These are phyloP conservation scores for Rhytidiadelphus loreus DNA, from an alignment of 225 moss, liverwort and hornwort species.

Conservation along the genomic window DNA sequence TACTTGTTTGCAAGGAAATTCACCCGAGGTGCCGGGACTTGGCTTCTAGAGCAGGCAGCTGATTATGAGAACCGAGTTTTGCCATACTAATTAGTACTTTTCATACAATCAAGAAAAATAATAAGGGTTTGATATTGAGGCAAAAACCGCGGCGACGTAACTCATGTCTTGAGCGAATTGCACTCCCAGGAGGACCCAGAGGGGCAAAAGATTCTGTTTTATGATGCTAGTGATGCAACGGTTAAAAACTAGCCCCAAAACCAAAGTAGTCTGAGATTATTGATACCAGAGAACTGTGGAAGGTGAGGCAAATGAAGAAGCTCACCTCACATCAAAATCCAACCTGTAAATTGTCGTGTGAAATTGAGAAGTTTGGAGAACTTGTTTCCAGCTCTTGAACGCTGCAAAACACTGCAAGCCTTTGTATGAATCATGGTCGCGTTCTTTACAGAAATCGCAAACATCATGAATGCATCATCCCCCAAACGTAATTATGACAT, in stretches of 20 bases:
- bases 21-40: slow-evolving; percentile 71
- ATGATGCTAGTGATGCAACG: background rate
- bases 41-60: slow-evolving; percentile 51
- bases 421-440: background rate
- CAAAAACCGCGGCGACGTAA: background rate
- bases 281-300: background rate
- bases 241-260: background rate
- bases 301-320: background rate
- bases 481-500: background rate
- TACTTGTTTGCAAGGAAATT: slow-evolving; percentile 97
- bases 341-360: background rate
- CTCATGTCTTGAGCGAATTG: background rate
- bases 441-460: background rate
- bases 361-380: background rate
- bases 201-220: background rate
- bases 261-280: background rate
- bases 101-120: background rate
- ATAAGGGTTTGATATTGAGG: background rate
- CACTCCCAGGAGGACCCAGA: background rate
- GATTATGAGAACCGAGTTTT: slow-evolving; percentile 47
- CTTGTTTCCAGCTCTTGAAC: background rate
- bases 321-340: background rate
- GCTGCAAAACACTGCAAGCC: background rate
- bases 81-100: background rate
- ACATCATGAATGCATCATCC: background rate